Base-by-base conservation (phyloP, 148 eudicot genomes). In the Fagopyrum esculentum region DNA sequence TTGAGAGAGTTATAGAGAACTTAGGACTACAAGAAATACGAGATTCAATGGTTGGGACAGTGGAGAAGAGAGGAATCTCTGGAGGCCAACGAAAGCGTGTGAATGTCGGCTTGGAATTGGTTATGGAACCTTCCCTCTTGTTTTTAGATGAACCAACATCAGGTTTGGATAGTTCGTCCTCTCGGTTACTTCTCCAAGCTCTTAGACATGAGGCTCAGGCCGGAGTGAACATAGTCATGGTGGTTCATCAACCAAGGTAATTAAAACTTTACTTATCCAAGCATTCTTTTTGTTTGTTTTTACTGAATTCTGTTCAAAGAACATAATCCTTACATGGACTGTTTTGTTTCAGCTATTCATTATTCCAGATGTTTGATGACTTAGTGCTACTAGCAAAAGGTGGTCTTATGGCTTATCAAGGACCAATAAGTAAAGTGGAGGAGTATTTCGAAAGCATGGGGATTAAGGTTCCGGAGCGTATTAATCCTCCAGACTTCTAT, bases 321-420 rank as follows among this genome's bases (percentile, higher is more conserved):
- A 10, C 57, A 56, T 40, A 3, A 15, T 16, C 57, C n/a, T 59
- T 59, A 59, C 8, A 22, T 30, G 2, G 30, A 59, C n/a, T 59
- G 3, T 63, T 71, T 26, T 15, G 7, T 16, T 77, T 35, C 80
- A 77, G 80, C 71, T 77, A 77, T 60, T 64, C 80, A 57, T 54
- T 77, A 75, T 77, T 77, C 75, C 73, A 77, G 54, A 77, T 77
- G 80, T 77, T 77, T 56, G 80, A 77, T 6, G 80, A 77, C 19
- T 35, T 77, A 5, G 61, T 77, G 47, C 80, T 77, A 6, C 71
- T 77, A 30, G 80, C 80, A 47, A 77, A 73, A 35, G 80, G 80
- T 2, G 80, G 80, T 49, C 54, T 77, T 15, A 77, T 72, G 75
- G 80, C 49, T 16, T 77, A 77, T 48, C 80, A 72, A 70, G 80